Evolutionary conservation across 768 basidiomycete species (phyloP), one percentile per base, ranked within the genome.

Genomic region (Lentinula lateritia): DNA sequence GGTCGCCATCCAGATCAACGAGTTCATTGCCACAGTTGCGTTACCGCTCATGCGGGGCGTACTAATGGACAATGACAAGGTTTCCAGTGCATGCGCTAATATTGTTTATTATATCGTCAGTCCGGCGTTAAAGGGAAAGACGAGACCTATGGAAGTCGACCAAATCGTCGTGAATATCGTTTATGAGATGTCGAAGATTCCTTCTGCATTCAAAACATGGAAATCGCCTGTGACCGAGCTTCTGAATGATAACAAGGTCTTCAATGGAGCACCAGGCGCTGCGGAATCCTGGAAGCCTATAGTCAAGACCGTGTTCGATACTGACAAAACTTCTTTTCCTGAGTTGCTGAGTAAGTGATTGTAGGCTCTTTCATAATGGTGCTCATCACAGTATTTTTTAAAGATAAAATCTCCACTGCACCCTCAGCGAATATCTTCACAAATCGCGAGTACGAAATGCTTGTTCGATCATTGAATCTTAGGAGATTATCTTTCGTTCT

Each of bases 371-470:
- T 12, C 16, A 67, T 74, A 60, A 71, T 70, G 45, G 60, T 73
- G 71, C 66, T 71, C 72, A 55, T 55, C 50, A 63, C 10, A 50
- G 46, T 18, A 48, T 69, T 28, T 66, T 28, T 74, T 50, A 38
- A 66, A 81, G 96, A 87, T 70, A 85, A 83, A 76, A 85, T 96
- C 57, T 87, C 91, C 1, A 86, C 91, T 2, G 85, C 88, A 0
- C 89, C 97, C 1, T 96, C 95, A 0, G 88, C 93, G 18, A 98
- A 97, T 68, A 97, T 99, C 59, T 99, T 99, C 73, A 89, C 93
- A 35, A 98, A 94, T 69, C 80, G 90, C 50, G 97, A 98, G 70
- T 92, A 94, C 60, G 97, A 99, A 74, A 95, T 91, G 84, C 75
- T 93, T 0, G 75, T 89, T 32, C 85, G 93, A 28, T 93, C 94